These are phyloP conservation scores for Heterococcus sp. DNA, from an alignment of 108 stramenopile genomes.

Conservation along the genomic window DNA sequence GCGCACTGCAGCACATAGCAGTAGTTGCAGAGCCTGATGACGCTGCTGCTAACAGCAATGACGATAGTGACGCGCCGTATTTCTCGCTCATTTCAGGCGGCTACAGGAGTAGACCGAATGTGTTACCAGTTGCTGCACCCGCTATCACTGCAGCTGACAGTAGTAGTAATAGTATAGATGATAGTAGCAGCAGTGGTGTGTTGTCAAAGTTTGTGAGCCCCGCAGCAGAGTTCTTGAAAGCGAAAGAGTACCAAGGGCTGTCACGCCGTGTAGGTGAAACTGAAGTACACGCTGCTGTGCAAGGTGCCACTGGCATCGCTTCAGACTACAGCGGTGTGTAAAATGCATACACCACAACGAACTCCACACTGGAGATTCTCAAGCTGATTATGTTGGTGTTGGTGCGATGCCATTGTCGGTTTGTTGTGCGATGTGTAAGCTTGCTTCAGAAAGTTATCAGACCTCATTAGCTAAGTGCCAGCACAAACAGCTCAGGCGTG, in stretches of 20 bases:
- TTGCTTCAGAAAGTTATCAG: too few species aligned
- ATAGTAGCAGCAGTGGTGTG: neutral
- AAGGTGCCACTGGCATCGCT: constrained; percentile 37
- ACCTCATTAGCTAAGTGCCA: too few species aligned
- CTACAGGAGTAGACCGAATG: constrained; percentile 8
- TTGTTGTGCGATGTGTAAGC: too few species aligned
- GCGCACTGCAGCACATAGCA: neutral
- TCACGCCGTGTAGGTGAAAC: constrained; percentile 22
- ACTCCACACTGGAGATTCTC: too few species aligned
- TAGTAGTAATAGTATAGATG: neutral
- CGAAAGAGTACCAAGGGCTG: constrained; percentile 30
- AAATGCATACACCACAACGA: neutral
- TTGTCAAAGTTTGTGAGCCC: constrained; percentile 39
- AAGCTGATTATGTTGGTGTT: too few species aligned
- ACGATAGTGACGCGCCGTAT: constrained; percentile 26
- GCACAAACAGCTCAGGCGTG: too few species aligned
- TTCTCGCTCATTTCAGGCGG: constrained; percentile 42
- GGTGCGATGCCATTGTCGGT: too few species aligned
- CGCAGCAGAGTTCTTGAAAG: constrained; percentile 35
- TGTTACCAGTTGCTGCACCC: neutral
- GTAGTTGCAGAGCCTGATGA: neutral
- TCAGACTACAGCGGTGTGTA: constrained; percentile 46
- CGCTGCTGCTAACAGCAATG: neutral
- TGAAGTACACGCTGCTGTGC: constrained; percentile 18
- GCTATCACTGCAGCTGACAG: neutral